A percentile compares a stretch with the other conserved stretches of the same genome.
Evolutionary conservation across 306 rosid species (phyloP).

Genomic region (Styphnolobium japonicum): DNA sequence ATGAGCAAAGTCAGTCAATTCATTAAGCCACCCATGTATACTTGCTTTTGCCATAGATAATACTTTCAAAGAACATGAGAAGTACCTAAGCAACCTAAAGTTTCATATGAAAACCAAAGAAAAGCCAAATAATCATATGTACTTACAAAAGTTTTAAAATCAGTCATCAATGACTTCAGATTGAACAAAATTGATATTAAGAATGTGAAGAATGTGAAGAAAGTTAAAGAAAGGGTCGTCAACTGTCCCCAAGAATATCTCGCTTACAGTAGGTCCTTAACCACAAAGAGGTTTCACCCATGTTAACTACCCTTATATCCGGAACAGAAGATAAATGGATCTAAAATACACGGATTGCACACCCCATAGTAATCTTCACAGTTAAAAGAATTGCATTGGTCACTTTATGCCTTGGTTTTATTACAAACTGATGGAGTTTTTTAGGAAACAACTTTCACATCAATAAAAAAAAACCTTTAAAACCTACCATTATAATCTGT

Average conservation of each 20-base stretch:
- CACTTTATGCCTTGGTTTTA: not conserved
- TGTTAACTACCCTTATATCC: not conserved
- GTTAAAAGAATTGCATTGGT: not conserved
- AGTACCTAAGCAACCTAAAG: not conserved
- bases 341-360: conserved; percentile 43
- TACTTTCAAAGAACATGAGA: not conserved
- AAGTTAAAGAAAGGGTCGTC: not conserved
- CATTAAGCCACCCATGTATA: not conserved
- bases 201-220: not conserved
- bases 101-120: not conserved
- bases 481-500: not conserved
- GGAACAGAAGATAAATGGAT: not conserved
- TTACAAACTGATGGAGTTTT: not conserved
- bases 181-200: not conserved
- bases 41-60: not conserved
- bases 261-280: not conserved
- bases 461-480: not conserved
- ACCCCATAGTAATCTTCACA: conserved; percentile 45
- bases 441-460: not conserved
- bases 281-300: not conserved
- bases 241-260: not conserved
- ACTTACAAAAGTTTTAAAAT: not conserved
- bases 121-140: too few species aligned
- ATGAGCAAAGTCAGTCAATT: not conserved
- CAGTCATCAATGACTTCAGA: not conserved